Conservation (phyloP, 2,329 filamentous ascomycete genomes). For the Xylaria sp. region DNA sequence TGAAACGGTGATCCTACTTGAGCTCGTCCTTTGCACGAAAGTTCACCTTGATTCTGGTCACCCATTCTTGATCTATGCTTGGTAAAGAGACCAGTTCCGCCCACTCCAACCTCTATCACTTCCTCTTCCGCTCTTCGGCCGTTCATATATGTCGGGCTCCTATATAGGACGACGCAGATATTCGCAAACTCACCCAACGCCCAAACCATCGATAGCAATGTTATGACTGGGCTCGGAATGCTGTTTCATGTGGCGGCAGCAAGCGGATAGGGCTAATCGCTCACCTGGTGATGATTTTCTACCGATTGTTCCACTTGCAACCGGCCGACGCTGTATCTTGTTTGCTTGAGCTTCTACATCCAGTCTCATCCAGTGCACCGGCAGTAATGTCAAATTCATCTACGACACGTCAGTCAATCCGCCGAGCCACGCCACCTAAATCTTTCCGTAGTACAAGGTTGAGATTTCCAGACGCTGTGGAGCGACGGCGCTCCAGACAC, state of each 20-base stretch:
- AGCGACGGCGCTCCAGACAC: no score
- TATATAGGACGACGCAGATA: no score
- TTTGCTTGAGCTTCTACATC: slow-evolving; percentile 4
- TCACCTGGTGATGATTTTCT: background rate
- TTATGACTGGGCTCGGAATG: background rate
- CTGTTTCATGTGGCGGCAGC: no score
- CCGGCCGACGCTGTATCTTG: slow-evolving; percentile 17
- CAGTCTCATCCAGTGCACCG: background rate
- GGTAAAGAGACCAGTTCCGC: no score
- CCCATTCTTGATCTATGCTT: no score
- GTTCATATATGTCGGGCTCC: no score
- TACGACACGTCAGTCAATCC: background rate
- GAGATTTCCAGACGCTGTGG: background rate
- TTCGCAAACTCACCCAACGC: no score
- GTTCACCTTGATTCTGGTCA: no score
- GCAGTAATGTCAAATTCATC: background rate
- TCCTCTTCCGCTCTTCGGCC: no score
- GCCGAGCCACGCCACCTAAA: background rate
- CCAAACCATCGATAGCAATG: no score
- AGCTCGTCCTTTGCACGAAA: no score
- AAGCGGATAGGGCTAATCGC: background rate
- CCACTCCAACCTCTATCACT: no score
- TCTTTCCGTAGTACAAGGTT: background rate
- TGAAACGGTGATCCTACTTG: background rate
- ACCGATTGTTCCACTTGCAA: slow-evolving; percentile 28